Base-by-base conservation (phyloP, 2,329 filamentous ascomycete species). In the Zalaria obscura region DNA sequence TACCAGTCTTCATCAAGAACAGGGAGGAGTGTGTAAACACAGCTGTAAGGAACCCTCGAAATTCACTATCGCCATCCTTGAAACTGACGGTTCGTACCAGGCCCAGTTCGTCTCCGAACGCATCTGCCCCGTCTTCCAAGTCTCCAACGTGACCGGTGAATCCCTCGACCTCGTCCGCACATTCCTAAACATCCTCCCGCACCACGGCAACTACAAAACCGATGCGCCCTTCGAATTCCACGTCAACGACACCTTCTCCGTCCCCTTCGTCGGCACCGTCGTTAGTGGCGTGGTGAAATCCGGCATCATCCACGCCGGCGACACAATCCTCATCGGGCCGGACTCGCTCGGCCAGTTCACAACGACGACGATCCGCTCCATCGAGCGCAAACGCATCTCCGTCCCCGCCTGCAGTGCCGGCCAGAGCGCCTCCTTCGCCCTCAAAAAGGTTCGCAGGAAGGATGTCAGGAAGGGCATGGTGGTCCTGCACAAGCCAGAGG, bases 401-500 rank as follows among this genome's bases (percentile, higher is more conserved):
- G 89, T 95, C 0, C 86, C 87, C 0, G 85, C 81, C 1, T 89
- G 86, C 29, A 84, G 82, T 8, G 91, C 91, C 0, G 91, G 91
- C 0, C 91, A 98, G 62, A 93, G 84, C 27, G 91, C 85, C 1
- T 91, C 83, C 5, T 93, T 98, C 55, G 89, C 91, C 0, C 61
- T 98, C 40, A 88, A 91, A 50, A 81, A 87, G 47, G 74, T 96
- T 3, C 78, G 87, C 38, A 72, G 89, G 35, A 93, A 89, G 60
- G 89, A 96, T 50, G 89, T 98, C 0, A 75, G 91, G 8, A 98
- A 98, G 67, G 91, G 91, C 27, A 96, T 96, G 88, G 91, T 98
- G 1, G 86, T 96, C 4, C 68, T 98, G 27, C 83, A 87, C 36
- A 93, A 88, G 58, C 63, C 58, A 38, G 55, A 80, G 8, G 18